Evolutionary conservation across 768 basidiomycete species (phyloP).

Genomic region (Rhizopogon vulgaris): DNA sequence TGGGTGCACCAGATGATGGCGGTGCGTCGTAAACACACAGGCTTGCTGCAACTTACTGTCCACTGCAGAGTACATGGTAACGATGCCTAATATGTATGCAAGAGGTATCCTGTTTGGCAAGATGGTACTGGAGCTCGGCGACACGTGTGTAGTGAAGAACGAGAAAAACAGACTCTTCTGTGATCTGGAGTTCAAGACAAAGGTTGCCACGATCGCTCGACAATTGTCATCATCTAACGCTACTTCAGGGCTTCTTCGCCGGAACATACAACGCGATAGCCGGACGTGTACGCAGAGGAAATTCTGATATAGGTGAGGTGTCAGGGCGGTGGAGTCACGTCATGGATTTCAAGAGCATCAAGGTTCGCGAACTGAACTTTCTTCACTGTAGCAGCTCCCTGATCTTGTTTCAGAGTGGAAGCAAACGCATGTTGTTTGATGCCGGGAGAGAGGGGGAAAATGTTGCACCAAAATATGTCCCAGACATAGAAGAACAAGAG

Average conservation of each 20-base stretch:
- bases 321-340: conserved; percentile 85
- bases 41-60: conserved; percentile 3
- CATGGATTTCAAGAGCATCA: conserved; percentile 77
- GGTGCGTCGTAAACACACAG: conserved; percentile 41
- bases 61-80: conserved; percentile 68
- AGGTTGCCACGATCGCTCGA: conserved; percentile 39
- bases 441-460: conserved; percentile 68
- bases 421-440: conserved; percentile 80
- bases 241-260: conserved; percentile 83
- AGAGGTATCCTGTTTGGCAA: conserved; percentile 83
- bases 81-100: conserved; percentile 98
- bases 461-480: conserved; percentile 77
- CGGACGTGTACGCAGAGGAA: conserved; percentile 67
- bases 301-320: conserved; percentile 74
- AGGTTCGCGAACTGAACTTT: conserved; percentile 37
- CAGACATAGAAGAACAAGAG: conserved; percentile 83
- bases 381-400: background rate
- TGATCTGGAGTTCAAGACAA: conserved; percentile 96
- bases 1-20: conserved; percentile 82
- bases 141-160: conserved; percentile 80
- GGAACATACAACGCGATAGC: conserved; percentile 90
- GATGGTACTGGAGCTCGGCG: conserved; percentile 96
- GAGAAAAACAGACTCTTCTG: conserved; percentile 66
- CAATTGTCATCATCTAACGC: background rate
- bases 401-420: conserved; percentile 41